Percentiles rank a stretch among this genome's conserved stretches.
Evolutionary conservation across 345 rosid genomes (phyloP).

Genomic region (Physaria fendleri): DNA sequence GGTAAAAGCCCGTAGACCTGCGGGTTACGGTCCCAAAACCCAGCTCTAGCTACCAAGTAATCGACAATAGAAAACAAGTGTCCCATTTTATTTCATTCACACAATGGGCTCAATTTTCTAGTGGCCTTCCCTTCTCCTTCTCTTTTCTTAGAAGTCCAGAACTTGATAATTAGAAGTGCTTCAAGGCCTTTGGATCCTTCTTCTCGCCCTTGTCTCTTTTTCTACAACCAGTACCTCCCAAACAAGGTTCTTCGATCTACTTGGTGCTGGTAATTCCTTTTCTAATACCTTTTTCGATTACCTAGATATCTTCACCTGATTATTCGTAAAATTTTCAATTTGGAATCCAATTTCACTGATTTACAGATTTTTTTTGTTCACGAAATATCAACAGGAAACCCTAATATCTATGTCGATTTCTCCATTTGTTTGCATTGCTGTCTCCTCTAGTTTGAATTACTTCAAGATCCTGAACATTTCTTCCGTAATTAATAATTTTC

Average conservation of each 20-base stretch:
- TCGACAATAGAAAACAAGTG: too few species aligned
- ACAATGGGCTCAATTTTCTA: background rate
- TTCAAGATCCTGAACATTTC: background rate
- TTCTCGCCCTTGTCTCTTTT: too few species aligned
- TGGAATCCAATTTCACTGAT: background rate
- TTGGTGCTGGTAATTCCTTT: background rate
- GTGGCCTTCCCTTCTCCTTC: background rate
- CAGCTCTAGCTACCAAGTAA: too few species aligned
- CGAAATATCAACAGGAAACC: too few species aligned
- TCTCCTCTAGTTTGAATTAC: too few species aligned
- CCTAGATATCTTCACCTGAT: background rate
- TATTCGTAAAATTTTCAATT: too few species aligned
- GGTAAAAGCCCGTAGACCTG: too few species aligned
- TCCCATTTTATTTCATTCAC: too few species aligned
- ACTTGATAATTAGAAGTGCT: background rate
- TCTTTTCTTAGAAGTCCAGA: background rate
- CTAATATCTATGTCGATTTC: too few species aligned
- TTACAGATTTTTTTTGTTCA: too few species aligned
- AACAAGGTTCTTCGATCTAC: background rate
- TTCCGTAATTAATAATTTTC: background rate
- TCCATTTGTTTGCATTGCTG: too few species aligned
- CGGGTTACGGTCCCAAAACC: too few species aligned
- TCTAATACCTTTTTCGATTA: background rate
- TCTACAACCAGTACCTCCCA: background rate
- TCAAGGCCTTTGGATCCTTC: background rate